phyloP scores from a whole-genome alignment of 139 green algal species.

The Pleodorina starrii region DNA sequence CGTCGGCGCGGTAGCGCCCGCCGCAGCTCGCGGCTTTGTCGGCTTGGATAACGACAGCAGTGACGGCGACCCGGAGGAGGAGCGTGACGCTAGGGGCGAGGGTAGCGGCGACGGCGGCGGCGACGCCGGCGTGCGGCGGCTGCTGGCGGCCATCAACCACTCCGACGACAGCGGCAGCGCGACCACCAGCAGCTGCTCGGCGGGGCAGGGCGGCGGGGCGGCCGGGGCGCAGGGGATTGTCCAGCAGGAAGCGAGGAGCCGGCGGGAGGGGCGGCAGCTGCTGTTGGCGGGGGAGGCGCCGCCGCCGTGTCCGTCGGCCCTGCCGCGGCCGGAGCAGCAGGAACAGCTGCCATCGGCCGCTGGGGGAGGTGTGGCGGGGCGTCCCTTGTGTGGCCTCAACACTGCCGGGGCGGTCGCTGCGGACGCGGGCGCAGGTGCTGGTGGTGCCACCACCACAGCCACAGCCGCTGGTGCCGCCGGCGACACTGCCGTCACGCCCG shows the following conservation, averaged over 20 bases:
- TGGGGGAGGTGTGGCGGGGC: no score
- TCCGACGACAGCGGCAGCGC: background rate
- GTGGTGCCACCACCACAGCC: no score
- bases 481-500: no score
- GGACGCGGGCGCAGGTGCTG: no score
- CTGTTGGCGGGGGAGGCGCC: no score
- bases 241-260: background rate
- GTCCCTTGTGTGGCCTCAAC: no score
- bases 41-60: background rate
- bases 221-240: background rate
- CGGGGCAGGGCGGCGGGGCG: background rate
- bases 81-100: background rate
- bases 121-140: background rate
- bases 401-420: no score
- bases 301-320: background rate
- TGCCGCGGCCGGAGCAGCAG: no score
- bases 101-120: background rate
- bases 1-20: no score
- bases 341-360: no score
- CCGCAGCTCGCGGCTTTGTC: background rate
- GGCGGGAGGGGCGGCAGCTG: no score
- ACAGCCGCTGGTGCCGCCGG: no score
- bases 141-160: conserved; percentile 5
- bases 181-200: background rate
- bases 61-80: background rate